Conservation (phyloP, 2,329 filamentous ascomycete species). For the Keithomyces neogunnii region DNA sequence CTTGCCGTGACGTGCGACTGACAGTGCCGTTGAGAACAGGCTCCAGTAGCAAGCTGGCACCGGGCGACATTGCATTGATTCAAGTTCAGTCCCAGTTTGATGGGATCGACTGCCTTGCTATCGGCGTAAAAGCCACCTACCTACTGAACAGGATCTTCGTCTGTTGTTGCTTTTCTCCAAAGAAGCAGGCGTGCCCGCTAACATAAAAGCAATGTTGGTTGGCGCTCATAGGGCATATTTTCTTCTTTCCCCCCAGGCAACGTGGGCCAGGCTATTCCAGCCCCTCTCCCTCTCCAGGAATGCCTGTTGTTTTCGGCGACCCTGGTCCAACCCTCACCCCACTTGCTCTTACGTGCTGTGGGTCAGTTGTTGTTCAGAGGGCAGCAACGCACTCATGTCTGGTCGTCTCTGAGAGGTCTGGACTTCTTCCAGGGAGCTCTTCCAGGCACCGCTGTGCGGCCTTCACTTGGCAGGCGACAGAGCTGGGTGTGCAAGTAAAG, state of each 20-base stretch:
- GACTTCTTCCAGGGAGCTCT: no score
- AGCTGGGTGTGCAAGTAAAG: no score
- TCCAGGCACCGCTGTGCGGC: no score
- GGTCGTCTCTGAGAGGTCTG: no score
- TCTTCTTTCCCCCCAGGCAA: not conserved
- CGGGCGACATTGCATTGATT: not conserved
- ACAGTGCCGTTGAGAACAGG: not conserved
- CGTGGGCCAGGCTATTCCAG: not conserved
- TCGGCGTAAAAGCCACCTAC: not conserved
- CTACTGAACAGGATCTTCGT: no score
- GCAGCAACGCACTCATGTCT: no score
- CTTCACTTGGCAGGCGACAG: no score
- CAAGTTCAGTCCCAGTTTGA: not conserved
- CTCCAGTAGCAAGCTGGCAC: not conserved
- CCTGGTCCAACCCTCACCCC: not conserved
- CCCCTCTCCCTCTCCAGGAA: not conserved
- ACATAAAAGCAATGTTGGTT: not conserved
- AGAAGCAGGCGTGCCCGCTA: no score
- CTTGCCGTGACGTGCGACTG: slow-evolving; percentile 1
- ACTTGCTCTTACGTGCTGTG: no score
- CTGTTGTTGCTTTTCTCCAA: no score
- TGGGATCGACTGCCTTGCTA: not conserved
- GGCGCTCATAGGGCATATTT: not conserved
- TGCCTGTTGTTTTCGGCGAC: not conserved
- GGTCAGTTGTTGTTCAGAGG: no score